These are phyloP conservation scores for Penicillium paneum DNA, from an alignment of 2,329 filamentous ascomycete genomes.

Conservation along the genomic window DNA sequence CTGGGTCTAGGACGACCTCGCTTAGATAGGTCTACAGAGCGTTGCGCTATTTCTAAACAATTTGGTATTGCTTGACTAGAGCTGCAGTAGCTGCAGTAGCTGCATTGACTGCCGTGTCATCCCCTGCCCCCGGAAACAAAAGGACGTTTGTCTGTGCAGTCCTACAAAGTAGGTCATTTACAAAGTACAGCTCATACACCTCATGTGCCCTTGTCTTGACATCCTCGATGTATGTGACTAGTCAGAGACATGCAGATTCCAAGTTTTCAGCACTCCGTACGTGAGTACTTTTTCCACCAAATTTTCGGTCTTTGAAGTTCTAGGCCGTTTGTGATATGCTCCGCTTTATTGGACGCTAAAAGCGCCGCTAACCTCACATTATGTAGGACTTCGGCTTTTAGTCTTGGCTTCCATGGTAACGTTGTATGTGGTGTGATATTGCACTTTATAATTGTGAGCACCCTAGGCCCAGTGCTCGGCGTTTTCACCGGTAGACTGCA, in stretches of 20 bases:
- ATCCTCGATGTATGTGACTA: neutral
- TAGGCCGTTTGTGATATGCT: conserved; percentile 5
- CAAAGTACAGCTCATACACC: neutral
- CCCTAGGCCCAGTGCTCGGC: neutral
- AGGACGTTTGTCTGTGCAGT: neutral
- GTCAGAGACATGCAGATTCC: conserved; percentile 1
- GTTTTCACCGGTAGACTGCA: neutral
- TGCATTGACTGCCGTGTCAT: neutral
- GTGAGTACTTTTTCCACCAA: neutral
- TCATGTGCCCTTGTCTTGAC: neutral
- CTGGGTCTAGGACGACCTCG: neutral
- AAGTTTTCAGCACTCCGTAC: neutral
- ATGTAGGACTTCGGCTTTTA: neutral
- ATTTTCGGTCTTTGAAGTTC: neutral
- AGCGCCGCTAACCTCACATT: neutral
- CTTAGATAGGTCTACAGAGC: neutral
- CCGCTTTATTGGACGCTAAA: conserved; percentile 7
- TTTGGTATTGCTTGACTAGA: neutral
- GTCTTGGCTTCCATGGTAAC: conserved; percentile 3
- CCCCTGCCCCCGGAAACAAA: neutral
- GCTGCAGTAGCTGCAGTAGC: neutral
- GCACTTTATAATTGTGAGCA: neutral
- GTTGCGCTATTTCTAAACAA: neutral
- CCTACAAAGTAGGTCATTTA: neutral
- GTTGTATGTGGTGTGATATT: neutral